Base-by-base conservation (phyloP, 345 rosid species). In the Anacardium occidentale region DNA sequence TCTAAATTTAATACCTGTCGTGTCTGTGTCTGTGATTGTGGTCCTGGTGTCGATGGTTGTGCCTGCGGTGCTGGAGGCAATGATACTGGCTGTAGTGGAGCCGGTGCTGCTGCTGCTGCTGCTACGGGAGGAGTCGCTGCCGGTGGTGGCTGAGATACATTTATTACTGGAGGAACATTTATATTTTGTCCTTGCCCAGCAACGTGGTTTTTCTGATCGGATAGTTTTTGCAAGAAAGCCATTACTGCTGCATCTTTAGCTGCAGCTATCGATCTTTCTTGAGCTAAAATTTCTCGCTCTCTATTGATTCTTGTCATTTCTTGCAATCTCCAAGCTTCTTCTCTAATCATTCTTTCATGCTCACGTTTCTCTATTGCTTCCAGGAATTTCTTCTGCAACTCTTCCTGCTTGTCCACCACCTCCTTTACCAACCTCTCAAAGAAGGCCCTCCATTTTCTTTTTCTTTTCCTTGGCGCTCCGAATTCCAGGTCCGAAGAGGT, bases 391-490 rank as follows among this genome's bases (percentile, higher is more conserved):
- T 65, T 69, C 42, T 86, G 90, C 81, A 84, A 68, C 74, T 82
- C 85, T 68, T 86, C 90, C 26, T 84, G 90, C 57, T 72, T 82
- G 29, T 79, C 64, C 7, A 82, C 74, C 74, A 78, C 90, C 29
- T 84, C 79, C 71, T 68, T 80, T 64, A 81, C 78, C 32, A 86
- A n/a, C 74, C 83, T 78, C 76, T 67, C 76, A 66, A 86, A 86
- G 44, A 84, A 84, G 24, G 77, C 87, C 85, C 85, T 91, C 95
- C 97, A 89, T 61, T 83, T 91, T 71, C 81, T 84, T 83, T 85
- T 89, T 68, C 79, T 86, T 45, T 76, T 79, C 29, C 74, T 64
- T 51, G 76, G 70, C 54, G 72, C 86, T 21, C 65, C 77, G 13
- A 75, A 71, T 18, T 81, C 86, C 61, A 78, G 78, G 3, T 91